Evolutionary conservation across 2,329 filamentous ascomycete species (phyloP).

Genomic region (Setomelanomma holmii): DNA sequence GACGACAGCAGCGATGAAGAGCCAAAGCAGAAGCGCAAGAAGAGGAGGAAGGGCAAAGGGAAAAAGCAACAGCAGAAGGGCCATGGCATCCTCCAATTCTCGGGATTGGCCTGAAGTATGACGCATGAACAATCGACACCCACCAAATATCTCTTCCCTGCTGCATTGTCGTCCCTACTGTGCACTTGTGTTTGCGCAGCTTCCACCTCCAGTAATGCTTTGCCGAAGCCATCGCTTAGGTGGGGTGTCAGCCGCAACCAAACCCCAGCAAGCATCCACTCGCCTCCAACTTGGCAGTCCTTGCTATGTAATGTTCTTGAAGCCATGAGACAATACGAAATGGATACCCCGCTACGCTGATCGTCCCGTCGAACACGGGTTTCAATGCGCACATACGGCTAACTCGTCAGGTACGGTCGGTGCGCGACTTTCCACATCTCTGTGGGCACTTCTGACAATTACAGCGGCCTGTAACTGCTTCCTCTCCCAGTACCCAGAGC

Average conservation of each 20-base stretch:
- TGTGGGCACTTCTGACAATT: not conserved
- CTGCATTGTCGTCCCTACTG: too few relatives aligned
- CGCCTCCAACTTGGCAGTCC: too few relatives aligned
- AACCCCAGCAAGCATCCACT: too few relatives aligned
- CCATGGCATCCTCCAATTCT: conserved; percentile 46
- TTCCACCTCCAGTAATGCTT: not conserved
- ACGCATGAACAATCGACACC: not conserved
- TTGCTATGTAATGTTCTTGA: not conserved
- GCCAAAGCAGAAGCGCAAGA: conserved; percentile 51
- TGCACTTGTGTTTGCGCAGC: not conserved
- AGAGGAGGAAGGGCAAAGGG: conserved; percentile 50
- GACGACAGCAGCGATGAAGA: conserved; percentile 54
- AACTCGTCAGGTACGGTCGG: conserved; percentile 12
- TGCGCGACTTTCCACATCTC: not conserved
- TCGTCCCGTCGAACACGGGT: conserved; percentile 12
- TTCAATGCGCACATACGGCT: conserved; percentile 9
- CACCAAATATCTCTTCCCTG: too few relatives aligned
- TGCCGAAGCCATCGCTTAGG: not conserved
- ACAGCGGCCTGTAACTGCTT: conserved; percentile 20
- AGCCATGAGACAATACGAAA: not conserved
- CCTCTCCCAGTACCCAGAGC: conserved; percentile 8
- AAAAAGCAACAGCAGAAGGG: conserved; percentile 41
- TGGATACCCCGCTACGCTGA: conserved; percentile 1
- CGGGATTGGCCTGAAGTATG: conserved; percentile 38
- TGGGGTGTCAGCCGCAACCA: not conserved